Evolutionary conservation across 495 filamentous ascomycete species (phyloP).

Genomic region (Evernia prunastri): DNA sequence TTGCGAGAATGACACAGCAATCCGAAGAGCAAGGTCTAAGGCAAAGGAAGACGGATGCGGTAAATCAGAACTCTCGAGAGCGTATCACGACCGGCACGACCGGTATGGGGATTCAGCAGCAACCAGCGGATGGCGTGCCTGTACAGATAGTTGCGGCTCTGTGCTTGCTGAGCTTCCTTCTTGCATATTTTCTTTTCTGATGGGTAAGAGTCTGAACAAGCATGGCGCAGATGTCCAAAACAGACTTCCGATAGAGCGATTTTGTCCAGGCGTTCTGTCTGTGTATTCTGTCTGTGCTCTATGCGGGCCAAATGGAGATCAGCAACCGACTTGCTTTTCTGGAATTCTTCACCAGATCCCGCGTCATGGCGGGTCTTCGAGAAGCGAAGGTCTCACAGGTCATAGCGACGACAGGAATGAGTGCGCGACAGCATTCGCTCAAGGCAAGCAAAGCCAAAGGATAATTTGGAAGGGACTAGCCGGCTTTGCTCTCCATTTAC

Average conservation of each 20-base stretch:
- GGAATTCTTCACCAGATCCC: neutral
- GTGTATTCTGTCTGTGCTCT: neutral
- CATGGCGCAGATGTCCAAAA: neutral
- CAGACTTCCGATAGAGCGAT: slow-evolving; percentile 2
- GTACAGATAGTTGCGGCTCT: slow-evolving; percentile 75
- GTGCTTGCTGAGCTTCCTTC: slow-evolving; percentile 82
- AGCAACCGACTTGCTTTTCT: neutral
- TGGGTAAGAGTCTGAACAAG: neutral
- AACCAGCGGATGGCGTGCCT: slow-evolving; percentile 69
- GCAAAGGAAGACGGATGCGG: slow-evolving; percentile 51
- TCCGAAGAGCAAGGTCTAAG: slow-evolving; percentile 63
- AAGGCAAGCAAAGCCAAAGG: neutral
- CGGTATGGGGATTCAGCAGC: slow-evolving; percentile 48
- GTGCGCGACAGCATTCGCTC: neutral
- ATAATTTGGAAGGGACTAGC: neutral
- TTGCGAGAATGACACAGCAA: slow-evolving; percentile 63
- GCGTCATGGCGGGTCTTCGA: neutral
- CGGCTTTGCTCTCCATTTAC: neutral
- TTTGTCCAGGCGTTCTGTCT: too few relatives aligned
- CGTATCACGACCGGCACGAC: slow-evolving; percentile 39
- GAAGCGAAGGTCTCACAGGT: neutral
- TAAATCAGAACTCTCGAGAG: slow-evolving; percentile 32
- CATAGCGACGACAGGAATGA: neutral
- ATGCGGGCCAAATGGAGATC: neutral
- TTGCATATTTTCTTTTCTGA: slow-evolving; percentile 94